Evolutionary conservation across 129 eudicot genomes (phyloP).

Genomic region (Erigeron canadensis): DNA sequence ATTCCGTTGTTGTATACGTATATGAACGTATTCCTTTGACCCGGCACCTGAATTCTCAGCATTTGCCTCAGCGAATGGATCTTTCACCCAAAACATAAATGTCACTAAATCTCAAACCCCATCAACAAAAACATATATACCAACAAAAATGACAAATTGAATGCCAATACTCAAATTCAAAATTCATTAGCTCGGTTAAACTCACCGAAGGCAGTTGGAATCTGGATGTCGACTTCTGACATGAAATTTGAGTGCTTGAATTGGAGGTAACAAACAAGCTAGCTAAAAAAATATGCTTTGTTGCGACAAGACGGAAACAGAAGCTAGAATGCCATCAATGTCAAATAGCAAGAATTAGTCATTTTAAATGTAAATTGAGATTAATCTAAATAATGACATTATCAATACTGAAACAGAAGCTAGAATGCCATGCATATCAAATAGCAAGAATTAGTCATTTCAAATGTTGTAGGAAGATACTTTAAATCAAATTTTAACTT

Average conservation of each 20-base stretch:
- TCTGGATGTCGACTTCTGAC: constrained; percentile 63
- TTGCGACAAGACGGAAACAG: constrained; percentile 29
- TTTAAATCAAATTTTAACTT: too few species aligned
- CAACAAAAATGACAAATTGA: neutral
- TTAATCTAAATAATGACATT: too few species aligned
- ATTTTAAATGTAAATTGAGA: too few species aligned
- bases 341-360: neutral
- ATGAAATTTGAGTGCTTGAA: constrained; percentile 49
- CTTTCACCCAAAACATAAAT: constrained; percentile 27
- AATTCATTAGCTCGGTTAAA: neutral
- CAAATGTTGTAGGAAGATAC: too few species aligned
- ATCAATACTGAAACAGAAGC: constrained; percentile 32
- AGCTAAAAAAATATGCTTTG: constrained; percentile 16
- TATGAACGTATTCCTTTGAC: constrained; percentile 79
- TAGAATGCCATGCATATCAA: constrained; percentile 1
- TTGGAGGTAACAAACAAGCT: constrained; percentile 31
- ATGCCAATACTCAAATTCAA: neutral
- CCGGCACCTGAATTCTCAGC: constrained; percentile 90
- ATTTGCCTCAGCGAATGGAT: constrained; percentile 93
- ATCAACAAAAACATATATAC: neutral
- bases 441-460: too few species aligned
- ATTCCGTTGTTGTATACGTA: constrained; percentile 84
- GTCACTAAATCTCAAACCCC: neutral
- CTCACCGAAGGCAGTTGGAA: constrained; percentile 59
- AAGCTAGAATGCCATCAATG: constrained; percentile 6